These are phyloP conservation scores for Acer negundo DNA, from an alignment of 345 rosid genomes.

Conservation along the genomic window DNA sequence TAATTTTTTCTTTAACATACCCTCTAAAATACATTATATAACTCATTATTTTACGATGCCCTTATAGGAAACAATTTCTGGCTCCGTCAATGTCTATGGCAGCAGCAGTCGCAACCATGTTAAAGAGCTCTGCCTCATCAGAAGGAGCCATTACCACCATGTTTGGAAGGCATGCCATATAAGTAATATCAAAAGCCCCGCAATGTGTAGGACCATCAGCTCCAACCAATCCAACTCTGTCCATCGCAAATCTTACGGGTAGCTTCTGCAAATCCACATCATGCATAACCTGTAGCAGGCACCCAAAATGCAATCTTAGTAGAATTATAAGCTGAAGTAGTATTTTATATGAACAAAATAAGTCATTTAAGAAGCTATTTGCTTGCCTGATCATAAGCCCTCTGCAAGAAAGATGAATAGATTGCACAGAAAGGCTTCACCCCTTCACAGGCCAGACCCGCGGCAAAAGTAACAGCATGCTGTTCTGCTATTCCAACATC, in stretches of 20 bases:
- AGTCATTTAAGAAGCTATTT: neutral
- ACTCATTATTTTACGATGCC: no score
- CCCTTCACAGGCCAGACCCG: constrained; percentile 97
- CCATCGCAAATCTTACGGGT: constrained; percentile 97
- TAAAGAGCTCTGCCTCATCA: constrained; percentile 93
- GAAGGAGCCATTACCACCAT: constrained; percentile 99
- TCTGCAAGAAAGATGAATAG: constrained; percentile 94
- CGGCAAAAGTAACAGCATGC: constrained; percentile 97
- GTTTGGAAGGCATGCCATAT: constrained; percentile 98
- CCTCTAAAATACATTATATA: no score
- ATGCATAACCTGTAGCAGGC: constrained; percentile 69
- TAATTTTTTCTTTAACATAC: no score
- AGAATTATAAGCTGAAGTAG: neutral
- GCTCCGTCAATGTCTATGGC: constrained; percentile 45
- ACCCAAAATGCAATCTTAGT: constrained; percentile 6
- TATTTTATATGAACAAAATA: neutral
- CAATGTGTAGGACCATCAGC: constrained; percentile 99
- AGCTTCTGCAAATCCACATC: constrained; percentile 95
- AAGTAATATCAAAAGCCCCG: constrained; percentile 92
- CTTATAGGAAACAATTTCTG: no score
- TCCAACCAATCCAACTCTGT: constrained; percentile 94
- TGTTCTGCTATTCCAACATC: constrained; percentile 98
- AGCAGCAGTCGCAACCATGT: constrained; percentile 96
- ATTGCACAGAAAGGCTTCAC: constrained; percentile 91
- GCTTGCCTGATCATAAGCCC: constrained; percentile 97